Conservation (phyloP, 2,329 filamentous ascomycete genomes). For the Lasiodiplodia theobromae region DNA sequence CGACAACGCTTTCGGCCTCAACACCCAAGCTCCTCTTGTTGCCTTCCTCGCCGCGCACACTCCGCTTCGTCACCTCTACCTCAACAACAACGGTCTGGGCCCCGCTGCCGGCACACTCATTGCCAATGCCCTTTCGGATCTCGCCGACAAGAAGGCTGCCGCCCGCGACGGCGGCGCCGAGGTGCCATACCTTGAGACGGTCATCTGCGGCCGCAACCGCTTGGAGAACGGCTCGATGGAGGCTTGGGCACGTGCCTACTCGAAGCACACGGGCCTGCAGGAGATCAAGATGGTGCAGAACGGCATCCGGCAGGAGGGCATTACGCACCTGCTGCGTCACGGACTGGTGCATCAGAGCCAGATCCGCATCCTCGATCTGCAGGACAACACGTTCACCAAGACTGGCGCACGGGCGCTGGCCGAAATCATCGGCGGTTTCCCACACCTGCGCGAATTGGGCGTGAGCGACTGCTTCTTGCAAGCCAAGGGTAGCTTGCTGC, state of each 20-base stretch:
- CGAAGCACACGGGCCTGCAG: slow-evolving; percentile 80
- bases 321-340: slow-evolving; percentile 78
- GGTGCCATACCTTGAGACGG: slow-evolving; percentile 88
- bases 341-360: slow-evolving; percentile 75
- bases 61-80: slow-evolving; percentile 89
- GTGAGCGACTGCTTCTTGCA: slow-evolving; percentile 88
- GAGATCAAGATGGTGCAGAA: slow-evolving; percentile 98
- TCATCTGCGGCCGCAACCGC: slow-evolving; percentile 94
- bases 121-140: slow-evolving; percentile 82
- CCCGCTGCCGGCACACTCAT: slow-evolving; percentile 89
- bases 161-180: slow-evolving; percentile 69
- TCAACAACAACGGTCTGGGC: slow-evolving; percentile 98
- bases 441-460: slow-evolving; percentile 79
- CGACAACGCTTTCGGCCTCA: slow-evolving; percentile 97
- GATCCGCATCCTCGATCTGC: slow-evolving; percentile 83
- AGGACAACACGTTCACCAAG: slow-evolving; percentile 96
- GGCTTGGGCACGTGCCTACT: slow-evolving; percentile 89
- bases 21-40: slow-evolving; percentile 90
- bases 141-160: slow-evolving; percentile 83
- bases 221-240: slow-evolving; percentile 96
- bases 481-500: slow-evolving; percentile 73
- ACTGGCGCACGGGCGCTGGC: slow-evolving; percentile 80
- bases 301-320: slow-evolving; percentile 93
- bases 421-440: slow-evolving; percentile 76
- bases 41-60: slow-evolving; percentile 88